Evolutionary conservation across 768 basidiomycete species (phyloP).

Genomic region (Tricholoma furcatifolium): DNA sequence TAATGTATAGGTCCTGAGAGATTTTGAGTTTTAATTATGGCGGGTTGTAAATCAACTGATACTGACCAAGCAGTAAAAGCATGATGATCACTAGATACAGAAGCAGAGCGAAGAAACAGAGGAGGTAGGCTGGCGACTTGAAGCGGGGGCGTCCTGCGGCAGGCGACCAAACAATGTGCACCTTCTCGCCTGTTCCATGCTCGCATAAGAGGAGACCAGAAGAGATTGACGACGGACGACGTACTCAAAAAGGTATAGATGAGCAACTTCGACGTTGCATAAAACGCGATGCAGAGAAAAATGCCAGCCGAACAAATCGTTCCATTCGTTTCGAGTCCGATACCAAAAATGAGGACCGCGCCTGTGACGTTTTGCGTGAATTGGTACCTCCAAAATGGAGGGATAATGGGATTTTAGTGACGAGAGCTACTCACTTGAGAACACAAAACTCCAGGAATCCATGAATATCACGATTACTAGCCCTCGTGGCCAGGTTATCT

Average conservation of each 20-base stretch:
- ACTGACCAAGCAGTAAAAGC: conserved; percentile 36
- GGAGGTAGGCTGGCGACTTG: conserved; percentile 40
- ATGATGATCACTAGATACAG: conserved; percentile 39
- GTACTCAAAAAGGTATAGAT: conserved; percentile 40
- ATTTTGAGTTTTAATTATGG: neutral
- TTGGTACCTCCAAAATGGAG: no score
- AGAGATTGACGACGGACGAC: neutral
- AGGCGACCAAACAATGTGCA: conserved; percentile 45
- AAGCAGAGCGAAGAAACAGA: conserved; percentile 34
- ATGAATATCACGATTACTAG: conserved; percentile 39
- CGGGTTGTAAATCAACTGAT: neutral
- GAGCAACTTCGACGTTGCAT: conserved; percentile 34
- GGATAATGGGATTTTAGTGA: neutral
- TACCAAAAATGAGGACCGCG: conserved; percentile 41
- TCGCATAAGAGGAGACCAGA: neutral
- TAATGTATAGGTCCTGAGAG: conserved; percentile 34
- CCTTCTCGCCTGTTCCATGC: conserved; percentile 36
- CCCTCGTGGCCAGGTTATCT: conserved; percentile 39
- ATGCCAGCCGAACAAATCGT: conserved; percentile 41
- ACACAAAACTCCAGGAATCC: conserved; percentile 43
- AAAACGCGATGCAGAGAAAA: conserved; percentile 41
- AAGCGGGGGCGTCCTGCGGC: conserved; percentile 29
- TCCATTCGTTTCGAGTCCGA: conserved; percentile 37
- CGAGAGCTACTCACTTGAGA: conserved; percentile 30
- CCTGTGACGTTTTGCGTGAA: conserved; percentile 24